These are phyloP conservation scores for Coemansia sp. DNA, from an alignment of 192 early-diverging fungal species.

Conservation along the genomic window DNA sequence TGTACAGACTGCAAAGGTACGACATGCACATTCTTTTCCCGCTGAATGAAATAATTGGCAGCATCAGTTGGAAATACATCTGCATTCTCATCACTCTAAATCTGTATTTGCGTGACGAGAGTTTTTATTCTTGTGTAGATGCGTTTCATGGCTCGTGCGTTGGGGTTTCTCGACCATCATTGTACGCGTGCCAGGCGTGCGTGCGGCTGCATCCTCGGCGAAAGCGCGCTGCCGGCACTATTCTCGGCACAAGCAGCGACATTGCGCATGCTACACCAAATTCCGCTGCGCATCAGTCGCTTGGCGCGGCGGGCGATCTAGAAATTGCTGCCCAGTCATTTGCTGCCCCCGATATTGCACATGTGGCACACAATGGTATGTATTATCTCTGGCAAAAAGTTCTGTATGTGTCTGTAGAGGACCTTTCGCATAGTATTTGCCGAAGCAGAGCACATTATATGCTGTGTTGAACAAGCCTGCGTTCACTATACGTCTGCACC, in stretches of 20 bases:
- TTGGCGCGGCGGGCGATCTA: not conserved
- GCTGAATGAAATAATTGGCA: not conserved
- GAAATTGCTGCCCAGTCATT: not conserved
- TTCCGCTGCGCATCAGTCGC: not conserved
- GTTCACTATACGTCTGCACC: too few species aligned
- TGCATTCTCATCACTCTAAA: not conserved
- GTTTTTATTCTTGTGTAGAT: slow-evolving; percentile 5
- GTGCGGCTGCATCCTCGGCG: slow-evolving; percentile 16
- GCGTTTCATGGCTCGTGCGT: slow-evolving; percentile 41
- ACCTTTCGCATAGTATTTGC: too few species aligned
- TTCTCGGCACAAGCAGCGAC: slow-evolving; percentile 14
- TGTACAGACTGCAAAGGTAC: slow-evolving; percentile 34
- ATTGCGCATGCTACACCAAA: not conserved
- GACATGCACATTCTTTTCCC: not conserved
- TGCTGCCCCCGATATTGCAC: not conserved
- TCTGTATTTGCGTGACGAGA: not conserved
- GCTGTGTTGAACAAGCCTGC: too few species aligned
- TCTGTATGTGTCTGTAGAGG: not conserved
- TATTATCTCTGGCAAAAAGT: not conserved
- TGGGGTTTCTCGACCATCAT: slow-evolving; percentile 8
- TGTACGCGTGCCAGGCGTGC: slow-evolving; percentile 28
- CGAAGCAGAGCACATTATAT: too few species aligned
- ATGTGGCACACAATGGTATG: not conserved
- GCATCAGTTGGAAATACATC: not conserved
- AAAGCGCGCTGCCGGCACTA: slow-evolving; percentile 23